phyloP scores from a whole-genome alignment of 169 alveolate species.

The Prorocentrum cordatum region DNA sequence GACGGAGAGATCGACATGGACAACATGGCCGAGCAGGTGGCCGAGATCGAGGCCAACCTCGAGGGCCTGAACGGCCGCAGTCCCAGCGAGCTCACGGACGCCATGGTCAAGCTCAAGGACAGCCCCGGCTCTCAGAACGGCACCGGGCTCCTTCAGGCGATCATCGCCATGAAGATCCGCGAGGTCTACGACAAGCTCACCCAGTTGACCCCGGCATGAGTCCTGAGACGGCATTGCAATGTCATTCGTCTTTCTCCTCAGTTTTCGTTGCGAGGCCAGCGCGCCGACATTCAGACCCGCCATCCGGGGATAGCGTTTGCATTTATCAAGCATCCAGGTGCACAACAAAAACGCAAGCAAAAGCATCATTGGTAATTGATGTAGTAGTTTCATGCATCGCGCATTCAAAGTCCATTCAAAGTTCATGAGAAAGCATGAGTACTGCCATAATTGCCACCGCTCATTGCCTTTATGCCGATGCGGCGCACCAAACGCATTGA shows the following conservation, averaged over 20 bases:
- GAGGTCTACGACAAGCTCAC: conserved; percentile 67
- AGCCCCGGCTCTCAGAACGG: conserved; percentile 69
- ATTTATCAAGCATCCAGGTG: neutral
- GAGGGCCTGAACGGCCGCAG: conserved; percentile 22
- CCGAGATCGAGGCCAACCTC: conserved; percentile 49
- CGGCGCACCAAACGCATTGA: too few relatives aligned
- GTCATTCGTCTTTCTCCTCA: neutral
- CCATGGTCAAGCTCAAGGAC: conserved; percentile 46
- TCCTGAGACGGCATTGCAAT: neutral
- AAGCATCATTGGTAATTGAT: neutral
- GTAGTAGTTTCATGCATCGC: neutral
- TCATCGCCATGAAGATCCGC: conserved; percentile 67
- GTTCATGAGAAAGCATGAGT: too few relatives aligned
- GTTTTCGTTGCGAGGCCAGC: neutral
- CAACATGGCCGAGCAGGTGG: conserved; percentile 60
- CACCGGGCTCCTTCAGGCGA: conserved; percentile 65
- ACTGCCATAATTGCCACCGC: too few relatives aligned
- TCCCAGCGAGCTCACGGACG: conserved; percentile 55
- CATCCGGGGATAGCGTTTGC: neutral
- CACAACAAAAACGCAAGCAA: neutral
- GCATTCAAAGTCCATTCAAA: too few relatives aligned
- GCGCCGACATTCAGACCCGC: neutral
- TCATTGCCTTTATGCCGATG: too few relatives aligned
- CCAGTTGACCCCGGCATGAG: neutral
- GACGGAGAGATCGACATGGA: conserved; percentile 70